phyloP scores from a whole-genome alignment of 257 asterid genomes.

The Ballota nigra region DNA sequence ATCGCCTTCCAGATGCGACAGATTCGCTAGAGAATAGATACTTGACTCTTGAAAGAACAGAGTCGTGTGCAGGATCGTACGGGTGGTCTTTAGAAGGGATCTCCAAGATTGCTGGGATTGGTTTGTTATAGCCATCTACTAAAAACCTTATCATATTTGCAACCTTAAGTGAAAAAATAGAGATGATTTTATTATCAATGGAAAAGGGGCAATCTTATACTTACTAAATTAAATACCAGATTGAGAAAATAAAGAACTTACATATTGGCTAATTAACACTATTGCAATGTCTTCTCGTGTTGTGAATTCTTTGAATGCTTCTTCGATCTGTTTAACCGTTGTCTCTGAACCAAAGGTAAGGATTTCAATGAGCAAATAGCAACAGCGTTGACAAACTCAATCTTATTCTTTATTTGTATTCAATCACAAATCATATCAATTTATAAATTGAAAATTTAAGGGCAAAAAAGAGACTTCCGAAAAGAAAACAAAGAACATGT shows the following conservation, averaged over 20 bases:
- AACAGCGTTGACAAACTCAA: too few species aligned
- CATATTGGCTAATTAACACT: conserved; percentile 61
- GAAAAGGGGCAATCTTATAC: neutral
- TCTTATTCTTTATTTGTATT: too few species aligned
- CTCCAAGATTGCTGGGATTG: neutral
- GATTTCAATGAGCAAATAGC: too few species aligned
- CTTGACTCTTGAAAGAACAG: neutral
- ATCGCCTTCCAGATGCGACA: neutral
- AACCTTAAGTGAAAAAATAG: conserved; percentile 36
- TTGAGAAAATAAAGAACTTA: neutral
- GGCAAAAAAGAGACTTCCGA: neutral
- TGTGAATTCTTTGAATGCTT: neutral
- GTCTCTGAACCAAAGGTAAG: neutral
- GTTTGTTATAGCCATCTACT: neutral
- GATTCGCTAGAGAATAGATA: neutral
- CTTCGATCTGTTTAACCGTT: neutral
- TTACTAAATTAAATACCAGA: too few species aligned
- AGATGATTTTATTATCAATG: neutral
- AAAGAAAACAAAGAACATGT: neutral
- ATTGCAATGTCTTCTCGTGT: conserved; percentile 39
- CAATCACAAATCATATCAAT: too few species aligned
- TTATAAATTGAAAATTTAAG: neutral
- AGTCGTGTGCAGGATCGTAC: neutral
- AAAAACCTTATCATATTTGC: conserved; percentile 60
- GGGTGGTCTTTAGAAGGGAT: neutral